phyloP scores from a whole-genome alignment of 768 basidiomycete species.

The Boletus sp. region DNA sequence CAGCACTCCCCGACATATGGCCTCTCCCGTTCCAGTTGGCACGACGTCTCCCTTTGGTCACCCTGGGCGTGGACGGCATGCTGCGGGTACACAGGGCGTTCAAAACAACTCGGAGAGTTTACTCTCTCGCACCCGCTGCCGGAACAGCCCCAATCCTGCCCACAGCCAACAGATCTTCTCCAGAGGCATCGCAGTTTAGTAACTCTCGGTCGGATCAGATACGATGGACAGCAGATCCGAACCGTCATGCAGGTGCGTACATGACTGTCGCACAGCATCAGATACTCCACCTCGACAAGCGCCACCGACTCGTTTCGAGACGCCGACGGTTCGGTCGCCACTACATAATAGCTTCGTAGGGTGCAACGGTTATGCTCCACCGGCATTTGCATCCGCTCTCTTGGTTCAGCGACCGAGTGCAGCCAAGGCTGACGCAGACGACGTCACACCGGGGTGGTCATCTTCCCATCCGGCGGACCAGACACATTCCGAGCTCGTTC shows the following conservation, averaged over 20 bases:
- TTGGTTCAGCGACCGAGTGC: neutral
- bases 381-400: conserved; percentile 33
- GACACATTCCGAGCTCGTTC: neutral
- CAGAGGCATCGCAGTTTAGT: conserved; percentile 39
- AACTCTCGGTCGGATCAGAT: conserved; percentile 42
- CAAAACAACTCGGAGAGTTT: neutral
- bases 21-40: neutral
- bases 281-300: neutral
- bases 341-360: neutral
- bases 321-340: neutral
- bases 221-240: conserved; percentile 53
- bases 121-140: neutral
- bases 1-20: neutral
- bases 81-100: too few species aligned
- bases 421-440: neutral
- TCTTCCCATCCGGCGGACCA: neutral
- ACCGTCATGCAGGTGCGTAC: conserved; percentile 40
- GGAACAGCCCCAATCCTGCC: neutral
- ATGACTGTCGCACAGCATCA: neutral
- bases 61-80: neutral
- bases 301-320: neutral
- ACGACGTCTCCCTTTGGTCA: neutral
- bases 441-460: conserved; percentile 34
- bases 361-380: conserved; percentile 37
- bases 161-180: neutral